Evolutionary conservation across 148 eudicot genomes (phyloP).

Genomic region (Agrostemma githago): DNA sequence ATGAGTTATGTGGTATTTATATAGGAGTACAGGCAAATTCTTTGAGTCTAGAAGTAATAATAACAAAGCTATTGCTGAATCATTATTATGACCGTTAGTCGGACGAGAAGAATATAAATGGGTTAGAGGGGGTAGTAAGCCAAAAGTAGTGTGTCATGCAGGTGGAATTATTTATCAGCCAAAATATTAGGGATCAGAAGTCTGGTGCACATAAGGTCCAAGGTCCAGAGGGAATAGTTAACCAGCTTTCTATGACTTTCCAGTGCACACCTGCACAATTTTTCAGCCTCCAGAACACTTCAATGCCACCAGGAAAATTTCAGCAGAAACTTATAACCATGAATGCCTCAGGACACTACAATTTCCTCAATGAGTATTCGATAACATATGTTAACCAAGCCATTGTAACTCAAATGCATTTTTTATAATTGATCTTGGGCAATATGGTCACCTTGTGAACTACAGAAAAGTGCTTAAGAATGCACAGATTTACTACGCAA

Average conservation of each 20-base stretch:
- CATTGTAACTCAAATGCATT: background rate
- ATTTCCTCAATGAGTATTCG: background rate
- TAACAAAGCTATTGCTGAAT: background rate
- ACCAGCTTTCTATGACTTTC: background rate
- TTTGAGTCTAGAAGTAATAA: background rate
- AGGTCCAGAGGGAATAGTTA: background rate
- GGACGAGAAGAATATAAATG: no score
- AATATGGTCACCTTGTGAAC: background rate
- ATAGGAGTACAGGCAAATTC: background rate
- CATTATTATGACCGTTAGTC: background rate
- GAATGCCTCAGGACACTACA: background rate
- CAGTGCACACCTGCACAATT: no score
- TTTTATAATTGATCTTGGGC: background rate
- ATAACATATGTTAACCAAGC: background rate
- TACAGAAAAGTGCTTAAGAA: background rate
- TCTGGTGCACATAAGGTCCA: background rate
- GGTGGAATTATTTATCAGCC: background rate
- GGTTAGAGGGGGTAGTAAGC: no score
- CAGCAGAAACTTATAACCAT: background rate
- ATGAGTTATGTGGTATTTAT: background rate
- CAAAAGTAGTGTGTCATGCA: background rate
- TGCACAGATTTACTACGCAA: background rate
- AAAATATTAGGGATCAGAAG: no score
- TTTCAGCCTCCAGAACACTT: background rate
- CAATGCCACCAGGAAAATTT: background rate